Evolutionary conservation across 495 filamentous ascomycete genomes (phyloP), one percentile per base, ranked within the genome.

Genomic region (Aspergillus wentii): DNA sequence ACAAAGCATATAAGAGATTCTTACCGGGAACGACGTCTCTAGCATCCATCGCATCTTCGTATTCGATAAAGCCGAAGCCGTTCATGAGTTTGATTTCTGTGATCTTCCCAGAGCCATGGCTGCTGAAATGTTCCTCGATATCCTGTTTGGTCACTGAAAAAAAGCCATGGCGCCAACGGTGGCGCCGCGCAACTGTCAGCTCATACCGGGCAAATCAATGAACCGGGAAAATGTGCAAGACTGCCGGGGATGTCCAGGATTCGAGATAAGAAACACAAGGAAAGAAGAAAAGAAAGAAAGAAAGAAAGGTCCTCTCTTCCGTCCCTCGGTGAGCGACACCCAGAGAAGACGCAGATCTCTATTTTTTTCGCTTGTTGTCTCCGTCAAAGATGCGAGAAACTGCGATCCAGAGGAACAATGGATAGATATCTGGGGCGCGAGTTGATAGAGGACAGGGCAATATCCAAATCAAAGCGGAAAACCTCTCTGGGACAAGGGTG

Each of bases 51-150:
- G 88, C 78, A 73, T 95, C 92, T 60, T 96, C 91, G 64, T 97
- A 98, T 62, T 98, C 94, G 57, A 98, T 94, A 67, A 98, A 98
- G 62, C 92, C 92, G 57, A 98, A 98, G 47, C 92, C 92, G 61
- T 94, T 95, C 94, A 97, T 98, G 46, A 98, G 81, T 74, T 98
- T 98, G 74, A 98, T 89, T 70, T 98, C 92, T 40, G 83, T 91
- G 51, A 98, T 96, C 62, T 94, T 90, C 47, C 92, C 92, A 49
- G 88, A 88, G 44, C 91, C 92, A 79, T 95, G 87, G 53, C 79
- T 86, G 52, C 83, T 83, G 68, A 98, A 98, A 65, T 97, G 92
- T 49, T 85, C 80, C 66, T 96, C 91, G 57, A 98, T 84, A 56
- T 97, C 94, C 61, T 83, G 80, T 70, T 97, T 97, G 60, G 89